phyloP scores from a whole-genome alignment of 805 yeast genomes.

The Barnettozyma sucrosica region DNA sequence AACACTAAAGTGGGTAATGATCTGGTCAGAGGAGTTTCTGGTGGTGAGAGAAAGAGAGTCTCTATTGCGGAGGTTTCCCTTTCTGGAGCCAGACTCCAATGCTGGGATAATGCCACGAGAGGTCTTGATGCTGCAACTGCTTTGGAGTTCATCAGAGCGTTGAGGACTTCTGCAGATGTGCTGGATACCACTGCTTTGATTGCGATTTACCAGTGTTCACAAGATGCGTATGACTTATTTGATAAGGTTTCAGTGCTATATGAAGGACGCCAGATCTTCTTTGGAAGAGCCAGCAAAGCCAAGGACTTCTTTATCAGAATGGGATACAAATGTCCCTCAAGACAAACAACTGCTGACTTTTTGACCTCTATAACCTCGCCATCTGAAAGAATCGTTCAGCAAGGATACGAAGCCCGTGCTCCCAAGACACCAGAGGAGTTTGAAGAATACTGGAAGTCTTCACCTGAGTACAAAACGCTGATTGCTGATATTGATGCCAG shows the following conservation, averaged over 20 bases:
- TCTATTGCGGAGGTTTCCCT: slow-evolving; percentile 55
- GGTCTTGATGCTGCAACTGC: slow-evolving; percentile 59
- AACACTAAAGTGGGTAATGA: slow-evolving; percentile 62
- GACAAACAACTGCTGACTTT: slow-evolving; percentile 70
- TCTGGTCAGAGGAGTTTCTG: slow-evolving; percentile 60
- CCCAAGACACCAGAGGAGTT: slow-evolving; percentile 63
- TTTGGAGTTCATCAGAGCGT: slow-evolving; percentile 44
- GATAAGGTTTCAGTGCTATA: slow-evolving; percentile 60
- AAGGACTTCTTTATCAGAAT: slow-evolving; percentile 52
- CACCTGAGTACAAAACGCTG: slow-evolving; percentile 39
- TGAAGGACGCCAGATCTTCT: slow-evolving; percentile 57
- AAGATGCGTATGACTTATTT: slow-evolving; percentile 56
- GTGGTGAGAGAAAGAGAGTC: slow-evolving; percentile 68
- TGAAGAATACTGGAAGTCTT: slow-evolving; percentile 49
- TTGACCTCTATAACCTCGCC: slow-evolving; percentile 68
- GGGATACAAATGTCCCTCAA: slow-evolving; percentile 59
- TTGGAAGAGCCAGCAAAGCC: slow-evolving; percentile 51
- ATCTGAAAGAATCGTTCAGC: slow-evolving; percentile 43
- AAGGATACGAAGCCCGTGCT: slow-evolving; percentile 45
- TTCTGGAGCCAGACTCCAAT: slow-evolving; percentile 40
- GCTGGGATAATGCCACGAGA: slow-evolving; percentile 55
- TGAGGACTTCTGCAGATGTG: slow-evolving; percentile 42
- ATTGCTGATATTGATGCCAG: slow-evolving; percentile 34
- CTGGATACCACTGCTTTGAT: slow-evolving; percentile 49
- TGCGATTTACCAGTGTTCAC: slow-evolving; percentile 67